Base-by-base conservation (phyloP, 2,329 filamentous ascomycete genomes). In the Thielaviopsis populi region DNA sequence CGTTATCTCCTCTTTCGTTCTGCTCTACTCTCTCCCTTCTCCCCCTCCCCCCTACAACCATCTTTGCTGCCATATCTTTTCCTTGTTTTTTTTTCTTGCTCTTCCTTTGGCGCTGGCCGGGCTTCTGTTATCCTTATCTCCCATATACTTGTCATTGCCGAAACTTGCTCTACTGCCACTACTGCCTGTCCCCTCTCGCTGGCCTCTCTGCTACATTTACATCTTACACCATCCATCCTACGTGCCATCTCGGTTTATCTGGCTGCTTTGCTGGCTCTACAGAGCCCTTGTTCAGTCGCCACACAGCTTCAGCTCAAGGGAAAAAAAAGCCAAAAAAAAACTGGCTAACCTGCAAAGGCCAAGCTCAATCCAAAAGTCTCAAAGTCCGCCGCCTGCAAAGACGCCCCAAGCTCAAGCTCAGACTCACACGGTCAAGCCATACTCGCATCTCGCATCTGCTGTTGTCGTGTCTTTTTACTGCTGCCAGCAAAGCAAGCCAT, bases 51-150 rank as follows among this genome's bases (percentile, higher is more conserved):
- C n/a, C 41, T 33, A 13, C 27, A 41, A 43, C 19, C 19, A 27
- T 15, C 15, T 50, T 50, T 50, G 4, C 33, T 50, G 19, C 27
- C 46, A 50, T 50, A 50, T 50, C 8, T 50, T 50, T 15, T 27
- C 41, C 15, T 37, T 40, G 43, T 41, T 27, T 48, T 22, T n/a
- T 37, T 61, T 37, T 19, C 58, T 33, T 22, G 22, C 58, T 22
- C 13, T 62, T 8, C 30, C 48, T 24, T 50, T 41, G 30, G 27
- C 53, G 27, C 30, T 56, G 53, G 27, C 27, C n/a, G 27, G 53
- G 53, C 53, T 56, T 33, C 24, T 37, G 19, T 54, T 56, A 40
- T 41, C 27, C 17, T 62, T 62, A 62, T 43, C 46, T 50, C 30
- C 17, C 33, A 17, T 56, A 30, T 56, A 33, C 53, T 56, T 56